phyloP scores from a whole-genome alignment of 805 yeast species.

The Lachancea waltii region DNA sequence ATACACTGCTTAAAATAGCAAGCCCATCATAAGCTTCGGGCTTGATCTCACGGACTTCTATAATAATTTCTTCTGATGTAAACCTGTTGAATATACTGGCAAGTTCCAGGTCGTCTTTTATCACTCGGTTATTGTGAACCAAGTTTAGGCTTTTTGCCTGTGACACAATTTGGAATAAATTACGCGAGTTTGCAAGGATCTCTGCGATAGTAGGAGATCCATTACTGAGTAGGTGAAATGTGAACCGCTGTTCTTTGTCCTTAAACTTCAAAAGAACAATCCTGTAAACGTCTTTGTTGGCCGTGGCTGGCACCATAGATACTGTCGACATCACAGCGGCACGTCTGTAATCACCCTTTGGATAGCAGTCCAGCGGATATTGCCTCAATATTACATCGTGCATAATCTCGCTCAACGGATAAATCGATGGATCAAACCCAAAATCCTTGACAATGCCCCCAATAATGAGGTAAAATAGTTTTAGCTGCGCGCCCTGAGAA shows the following conservation, averaged over 20 bases:
- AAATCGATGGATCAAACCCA: conserved; percentile 67
- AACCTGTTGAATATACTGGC: conserved; percentile 39
- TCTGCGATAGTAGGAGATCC: conserved; percentile 80
- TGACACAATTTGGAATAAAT: conserved; percentile 53
- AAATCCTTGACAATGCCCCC: conserved; percentile 74
- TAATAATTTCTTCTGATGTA: conserved; percentile 32
- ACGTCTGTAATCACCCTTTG: conserved; percentile 6
- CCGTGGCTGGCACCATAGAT: conserved; percentile 33
- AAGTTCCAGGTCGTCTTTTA: conserved; percentile 43
- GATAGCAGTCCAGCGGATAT: conserved; percentile 44
- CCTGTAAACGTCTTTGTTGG: conserved; percentile 32
- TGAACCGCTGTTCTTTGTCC: conserved; percentile 52
- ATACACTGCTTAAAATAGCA: conserved; percentile 27
- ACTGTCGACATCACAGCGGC: conserved; percentile 23
- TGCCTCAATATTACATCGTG: conserved; percentile 54
- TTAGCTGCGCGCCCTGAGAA: conserved; percentile 42
- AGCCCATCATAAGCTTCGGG: conserved; percentile 19
- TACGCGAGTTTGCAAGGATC: conserved; percentile 67
- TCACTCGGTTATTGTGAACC: conserved; percentile 17
- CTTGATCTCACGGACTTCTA: conserved; percentile 34
- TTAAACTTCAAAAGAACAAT: conserved; percentile 46
- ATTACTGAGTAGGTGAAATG: conserved; percentile 54
- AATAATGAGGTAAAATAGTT: conserved; percentile 49
- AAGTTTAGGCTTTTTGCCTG: conserved; percentile 16
- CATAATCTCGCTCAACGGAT: conserved; percentile 61